phyloP scores from a whole-genome alignment of 768 basidiomycete species.

The Megacollybia marginata region DNA sequence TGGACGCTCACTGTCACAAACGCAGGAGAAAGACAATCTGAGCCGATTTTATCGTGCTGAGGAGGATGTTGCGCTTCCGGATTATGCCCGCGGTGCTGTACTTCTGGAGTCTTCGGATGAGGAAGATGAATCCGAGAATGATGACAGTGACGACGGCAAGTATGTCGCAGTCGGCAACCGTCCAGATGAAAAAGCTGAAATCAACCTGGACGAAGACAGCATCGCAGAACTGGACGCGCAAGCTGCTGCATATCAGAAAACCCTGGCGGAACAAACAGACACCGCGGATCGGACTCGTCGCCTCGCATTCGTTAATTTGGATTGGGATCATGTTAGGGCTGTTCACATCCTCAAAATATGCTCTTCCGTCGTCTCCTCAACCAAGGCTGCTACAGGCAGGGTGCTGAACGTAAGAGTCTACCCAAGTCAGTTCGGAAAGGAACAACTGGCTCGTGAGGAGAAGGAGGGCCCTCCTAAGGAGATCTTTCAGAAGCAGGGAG shows the following conservation, averaged over 20 bases:
- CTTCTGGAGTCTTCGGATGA: slow-evolving; percentile 86
- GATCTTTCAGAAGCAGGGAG: slow-evolving; percentile 51
- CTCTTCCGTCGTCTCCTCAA: slow-evolving; percentile 76
- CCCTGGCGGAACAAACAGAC: slow-evolving; percentile 32
- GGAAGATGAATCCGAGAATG: slow-evolving; percentile 40
- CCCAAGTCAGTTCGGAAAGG: slow-evolving; percentile 90
- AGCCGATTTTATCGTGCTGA: slow-evolving; percentile 73
- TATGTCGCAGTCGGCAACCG: slow-evolving; percentile 44
- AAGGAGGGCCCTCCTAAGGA: slow-evolving; percentile 84
- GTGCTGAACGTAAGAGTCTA: slow-evolving; percentile 78
- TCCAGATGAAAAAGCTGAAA: slow-evolving; percentile 38
- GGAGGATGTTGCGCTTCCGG: slow-evolving; percentile 35
- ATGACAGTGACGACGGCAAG: slow-evolving; percentile 39
- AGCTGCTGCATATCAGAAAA: slow-evolving; percentile 50
- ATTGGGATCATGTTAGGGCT: slow-evolving; percentile 96
- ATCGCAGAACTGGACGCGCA: slow-evolving; percentile 71
- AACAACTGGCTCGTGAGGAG: slow-evolving; percentile 80
- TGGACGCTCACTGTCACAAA: slow-evolving; percentile 63
- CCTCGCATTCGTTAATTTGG: slow-evolving; percentile 89
- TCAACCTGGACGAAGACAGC: slow-evolving; percentile 76
- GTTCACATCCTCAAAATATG: slow-evolving; percentile 88
- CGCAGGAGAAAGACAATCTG: slow-evolving; percentile 68
- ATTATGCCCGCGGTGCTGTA: slow-evolving; percentile 87
- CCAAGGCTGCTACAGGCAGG: slow-evolving; percentile 59
- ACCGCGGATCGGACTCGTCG: slow-evolving; percentile 51